Base-by-base conservation (phyloP, 805 yeast genomes). In the Kluyveromyces siamensis region DNA sequence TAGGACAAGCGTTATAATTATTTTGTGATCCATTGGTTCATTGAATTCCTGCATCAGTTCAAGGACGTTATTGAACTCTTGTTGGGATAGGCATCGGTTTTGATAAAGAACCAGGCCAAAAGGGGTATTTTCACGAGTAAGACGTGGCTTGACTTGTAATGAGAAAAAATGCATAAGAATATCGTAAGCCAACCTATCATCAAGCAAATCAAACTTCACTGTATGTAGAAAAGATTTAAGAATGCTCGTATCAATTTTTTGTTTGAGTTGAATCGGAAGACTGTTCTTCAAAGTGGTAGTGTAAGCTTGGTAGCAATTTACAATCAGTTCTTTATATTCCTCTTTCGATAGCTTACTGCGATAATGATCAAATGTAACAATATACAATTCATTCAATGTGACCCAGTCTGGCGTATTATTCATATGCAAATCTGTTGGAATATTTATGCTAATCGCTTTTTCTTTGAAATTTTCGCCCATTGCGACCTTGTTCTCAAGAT, bases 81-180 rank as follows among this genome's bases (percentile, higher is more conserved):
- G 37, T 39, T 51, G 51, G 4, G 58, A 46, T 8, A 62, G 33
- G 2, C 49, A 41, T 27, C 48, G 11, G 21, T 60, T 57, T 21
- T 52, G 50, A 40, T 62, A 62, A 13, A 57, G 40, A 1, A 61
- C 58, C 5, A 56, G 44, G 2, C 64, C 57, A 50, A 65, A 65
- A 3, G 19, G 66, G 59, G 48, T 56, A 55, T 9, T 42, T 45
- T 6, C 39, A 21, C 56, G 48, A 37, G 45, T 42, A 36, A 45
- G 41, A 6, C 37, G n/a, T 9, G 44, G 18, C 7, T 42, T 27
- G n/a, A 40, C 30, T 21, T 40, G 37, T 2, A 52, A 46, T 2
- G 55, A 47, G 41, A 50, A 58, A 48, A 61, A 63, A 46, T 60
- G 56, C 17, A 47, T 38, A 14, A 63, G 47, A n/a, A 62, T 37